Base-by-base conservation (phyloP, 1,139 yeast genomes). In the Protomyces arabidopsidicola region DNA sequence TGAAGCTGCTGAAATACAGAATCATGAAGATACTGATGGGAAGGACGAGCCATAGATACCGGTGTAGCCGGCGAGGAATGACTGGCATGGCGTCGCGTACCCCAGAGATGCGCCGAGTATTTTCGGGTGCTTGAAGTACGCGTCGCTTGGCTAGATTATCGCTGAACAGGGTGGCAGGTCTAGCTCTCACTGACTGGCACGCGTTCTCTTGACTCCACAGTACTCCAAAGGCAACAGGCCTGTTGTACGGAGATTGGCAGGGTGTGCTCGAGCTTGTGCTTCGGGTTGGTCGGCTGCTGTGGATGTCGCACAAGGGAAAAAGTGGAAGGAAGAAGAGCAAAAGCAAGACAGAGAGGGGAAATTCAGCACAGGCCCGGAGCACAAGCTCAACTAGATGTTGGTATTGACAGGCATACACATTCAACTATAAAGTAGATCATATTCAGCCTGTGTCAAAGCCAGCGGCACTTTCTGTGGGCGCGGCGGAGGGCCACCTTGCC, bases 401-500 rank as follows among this genome's bases (percentile, higher is more conserved):
- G 1, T 45, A 20, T 16, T 5, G 31, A 45, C 27, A n/a, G 5
- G 12, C 27, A 10, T n/a, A 5, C 34, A 14, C 36, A 20, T 16
- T 55, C 42, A 55, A 14, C 59, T 42, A 31, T 57, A 57, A 5
- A 58, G 45, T 10, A 58, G 22, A 34, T 58, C 62, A 52, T 58
- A 58, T 24, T 58, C 62, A 20, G 45, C 62, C 35, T 39, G 62
- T 6, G 62, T 58, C 53, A 58, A 16, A 12, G 56, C 56, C 34
- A 58, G 42, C 27, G 62, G 62, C n/a, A 58, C 53, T 45, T 58
- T 58, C 51, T 55, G 56, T 4, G 62, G 62, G 22, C 52, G 18
- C 16, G 56, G 34, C 8, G 62, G 62, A 31, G 61, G 55, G 12
- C 42, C 50, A 16, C 22, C 4, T 18, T 42, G 48, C 22, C 48